Base-by-base conservation (phyloP, 2,329 filamentous ascomycete genomes). In the Cordyceps javanica region DNA sequence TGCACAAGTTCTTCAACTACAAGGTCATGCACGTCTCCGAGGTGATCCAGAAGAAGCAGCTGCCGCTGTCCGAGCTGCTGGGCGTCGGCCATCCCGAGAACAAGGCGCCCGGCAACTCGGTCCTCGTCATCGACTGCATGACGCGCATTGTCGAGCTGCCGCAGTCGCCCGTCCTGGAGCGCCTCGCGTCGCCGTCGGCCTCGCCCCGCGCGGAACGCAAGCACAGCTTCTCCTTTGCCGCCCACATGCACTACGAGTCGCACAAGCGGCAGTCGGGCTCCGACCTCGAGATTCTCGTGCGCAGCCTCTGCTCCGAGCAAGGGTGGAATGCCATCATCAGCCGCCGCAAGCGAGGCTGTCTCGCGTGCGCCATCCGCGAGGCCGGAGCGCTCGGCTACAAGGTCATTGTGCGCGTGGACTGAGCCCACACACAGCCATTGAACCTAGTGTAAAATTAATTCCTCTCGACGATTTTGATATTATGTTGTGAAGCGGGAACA, bases 241-340 rank as follows among this genome's bases (percentile, higher is more conserved):
- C 74, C 32, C 77, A 78, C 63, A 83, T 83, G 80, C 78, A 80
- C 63, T 75, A 81, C 39, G 80, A 82, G 67, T 81, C 80, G 3
- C 72, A 80, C 26, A 74, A 79, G 60, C 74, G 85, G 25, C 81
- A 84, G 39, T 82, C 82, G 57, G 82, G 82, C 1, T 86, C 82
- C 13, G 84, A 87, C 64, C 75, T 88, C 66, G 87, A 91, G 70
- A 79, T 91, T 9, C 72, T 92, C 54, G 86, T 86, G 1, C 77
- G 89, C 50, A 88, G 88, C 2, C 77, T 90, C 62, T 92, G 89
- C 67, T 86, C 88, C 0, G 84, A 89, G 66, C 83, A 81, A 63
- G 89, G 89, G 2, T 86, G 86, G 78, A 88, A 91, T 67, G 88
- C 89, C 23, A 68, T 92, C 19, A 78, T 92, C 61, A 89, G 86